Evolutionary conservation across 768 basidiomycete genomes (phyloP), one percentile per base, ranked within the genome.

Genomic region (Tricholoma hemisulphureum): DNA sequence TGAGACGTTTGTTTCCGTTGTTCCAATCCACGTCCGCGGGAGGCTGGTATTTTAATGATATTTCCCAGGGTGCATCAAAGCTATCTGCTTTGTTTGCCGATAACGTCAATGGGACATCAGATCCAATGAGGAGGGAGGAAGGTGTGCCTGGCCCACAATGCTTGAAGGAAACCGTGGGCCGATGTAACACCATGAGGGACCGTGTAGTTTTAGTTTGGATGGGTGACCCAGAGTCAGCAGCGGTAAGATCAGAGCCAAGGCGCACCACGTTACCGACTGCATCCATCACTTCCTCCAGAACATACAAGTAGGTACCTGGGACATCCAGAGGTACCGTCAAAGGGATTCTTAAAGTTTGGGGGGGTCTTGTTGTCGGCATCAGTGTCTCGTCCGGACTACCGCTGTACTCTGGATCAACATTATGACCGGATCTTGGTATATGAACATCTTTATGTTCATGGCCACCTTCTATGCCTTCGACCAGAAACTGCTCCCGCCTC

Each of bases 211-310:
- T 78, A 7, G 78, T 75, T 58, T 80, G 77, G 37, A 70, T 67
- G 6, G 69, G 63, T 7, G 73, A 66, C 29, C 64, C 61, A 34
- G 64, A 45, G 21, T 65, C 53, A n/a, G 55, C 43, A 13, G 58
- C 53, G 26, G 61, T 55, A n/a, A 66, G 57, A 21, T 72, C 78
- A 53, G 69, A 71, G 29, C 71, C 73, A 29, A 82, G 77, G 26
- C 69, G 76, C n/a, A 91, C 77, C 10, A 82, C 68, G 65, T 98
- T 97, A 14, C 92, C 93, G 52, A 89, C 75, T 13, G 86, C 83
- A 65, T 97, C 95, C n/a, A 83, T 82, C 23, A 98, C 82, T 63
- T 87, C 86, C 65, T 95, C 89, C 23, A 97, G 77, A 10, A 83
- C 80, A 65, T 91, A 93, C 2, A 83, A 73, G 67, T 92, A 86